Base-by-base conservation (phyloP, 2,329 filamentous ascomycete genomes). In the Talaromyces sp. region DNA sequence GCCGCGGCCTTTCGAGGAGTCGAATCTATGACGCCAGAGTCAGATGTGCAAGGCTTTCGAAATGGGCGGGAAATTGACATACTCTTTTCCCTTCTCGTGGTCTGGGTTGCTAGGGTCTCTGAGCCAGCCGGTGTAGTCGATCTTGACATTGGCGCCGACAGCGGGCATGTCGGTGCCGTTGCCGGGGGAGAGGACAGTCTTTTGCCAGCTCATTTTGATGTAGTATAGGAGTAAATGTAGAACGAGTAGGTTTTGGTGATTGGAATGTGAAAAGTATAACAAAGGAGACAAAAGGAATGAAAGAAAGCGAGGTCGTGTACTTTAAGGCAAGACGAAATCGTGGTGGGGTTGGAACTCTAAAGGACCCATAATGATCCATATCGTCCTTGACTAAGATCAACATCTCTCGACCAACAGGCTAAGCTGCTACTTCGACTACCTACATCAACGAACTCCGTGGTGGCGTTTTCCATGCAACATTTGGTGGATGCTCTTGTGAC, bases 101-200 rank as follows among this genome's bases (percentile, higher is more conserved):
- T 86, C 83, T 19, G 85, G 79, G 76, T 86, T 80, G 69, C 74
- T 80, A 25, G 82, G 74, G 74, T 96, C 89, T 80, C 90, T 90
- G 69, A 98, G 85, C 81, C 84, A 97, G 73, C 95, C 95, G 49
- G 90, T 95, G 85, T 98, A 98, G 81, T 95, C 87, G 75, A 98
- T 96, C 74, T 86, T 87, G 74, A 98, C 91, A 31, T 81, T 86
- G 77, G 97, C 88, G 70, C 91, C 90, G 17, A 75, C 73, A 69
- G 80, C 75, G 65, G 94, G 91, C 69, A 79, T 82, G 72, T 87
- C 77, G 65, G 84, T 83, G 65, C 82, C 82, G 73, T 85, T 84
- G 73, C 94, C 93, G 68, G 85, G 78, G 41, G 80, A 74, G 71
- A 89, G 77, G 68, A 86, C 79, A 59, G 83, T 85, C 84, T 92